These are phyloP conservation scores for Apiospora aurea DNA, from an alignment of 2,329 filamentous ascomycete genomes.

Conservation along the genomic window DNA sequence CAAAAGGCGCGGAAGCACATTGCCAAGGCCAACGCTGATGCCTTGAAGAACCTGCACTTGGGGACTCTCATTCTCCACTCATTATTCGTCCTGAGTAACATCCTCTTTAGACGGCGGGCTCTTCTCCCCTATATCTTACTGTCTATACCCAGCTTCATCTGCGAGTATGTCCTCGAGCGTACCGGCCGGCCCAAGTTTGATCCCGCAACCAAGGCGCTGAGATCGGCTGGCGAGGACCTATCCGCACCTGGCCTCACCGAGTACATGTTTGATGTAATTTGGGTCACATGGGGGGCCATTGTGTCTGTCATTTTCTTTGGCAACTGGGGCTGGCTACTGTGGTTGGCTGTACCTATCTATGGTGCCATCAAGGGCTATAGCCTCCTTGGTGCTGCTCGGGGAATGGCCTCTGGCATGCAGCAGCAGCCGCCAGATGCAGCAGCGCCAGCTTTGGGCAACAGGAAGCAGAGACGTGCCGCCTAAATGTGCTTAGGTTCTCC, in stretches of 20 bases:
- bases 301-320: conserved; percentile 78
- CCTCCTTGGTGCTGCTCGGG: conserved; percentile 60
- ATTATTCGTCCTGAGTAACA: conserved; percentile 76
- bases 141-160: conserved; percentile 75
- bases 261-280: conserved; percentile 97
- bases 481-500: conserved; percentile 29
- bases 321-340: conserved; percentile 73
- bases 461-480: conserved; percentile 62
- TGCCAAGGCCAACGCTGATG: conserved; percentile 79
- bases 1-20: conserved; percentile 69
- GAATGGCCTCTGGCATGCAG: conserved; percentile 56
- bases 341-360: conserved; percentile 62
- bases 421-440: conserved; percentile 42
- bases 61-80: conserved; percentile 75
- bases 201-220: conserved; percentile 69
- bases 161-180: conserved; percentile 86
- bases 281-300: conserved; percentile 88
- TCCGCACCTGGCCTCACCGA: conserved; percentile 88
- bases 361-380: conserved; percentile 61
- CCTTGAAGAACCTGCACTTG: conserved; percentile 83
- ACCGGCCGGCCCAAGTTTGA: conserved; percentile 81
- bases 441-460: conserved; percentile 52
- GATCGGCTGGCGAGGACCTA: conserved; percentile 84
- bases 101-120: conserved; percentile 70
- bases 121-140: conserved; percentile 74